These are phyloP conservation scores for Exophiala alcalophila DNA, from an alignment of 2,329 filamentous ascomycete species.

Conservation along the genomic window DNA sequence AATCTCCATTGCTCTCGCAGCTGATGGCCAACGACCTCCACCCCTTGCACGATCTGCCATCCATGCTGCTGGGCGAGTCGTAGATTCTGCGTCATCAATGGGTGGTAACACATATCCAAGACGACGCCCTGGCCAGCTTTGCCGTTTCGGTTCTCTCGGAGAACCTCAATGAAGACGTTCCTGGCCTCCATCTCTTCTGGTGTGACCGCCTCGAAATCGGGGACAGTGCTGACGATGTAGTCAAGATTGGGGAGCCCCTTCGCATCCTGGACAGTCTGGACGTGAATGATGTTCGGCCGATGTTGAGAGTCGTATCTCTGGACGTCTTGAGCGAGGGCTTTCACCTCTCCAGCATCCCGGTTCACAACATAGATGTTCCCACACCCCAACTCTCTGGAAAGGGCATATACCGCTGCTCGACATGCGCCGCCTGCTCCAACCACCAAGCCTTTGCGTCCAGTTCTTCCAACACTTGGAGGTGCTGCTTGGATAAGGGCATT, in stretches of 20 bases:
- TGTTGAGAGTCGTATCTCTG: conserved; percentile 4
- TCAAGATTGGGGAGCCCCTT: conserved; percentile 22
- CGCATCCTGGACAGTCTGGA: conserved; percentile 61
- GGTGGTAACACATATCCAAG: conserved; percentile 20
- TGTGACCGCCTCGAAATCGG: conserved; percentile 9
- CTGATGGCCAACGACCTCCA: conserved; percentile 16
- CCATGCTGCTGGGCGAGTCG: conserved; percentile 14
- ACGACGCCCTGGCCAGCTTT: conserved; percentile 2
- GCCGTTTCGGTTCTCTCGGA: not conserved
- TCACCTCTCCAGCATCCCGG: conserved; percentile 17
- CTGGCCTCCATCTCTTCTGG: conserved; percentile 8
- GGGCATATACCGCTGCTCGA: conserved; percentile 70
- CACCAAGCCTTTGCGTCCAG: conserved; percentile 53
- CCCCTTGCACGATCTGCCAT: conserved; percentile 8
- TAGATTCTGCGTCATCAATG: conserved; percentile 5
- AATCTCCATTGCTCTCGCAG: conserved; percentile 8
- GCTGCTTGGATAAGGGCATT: conserved; percentile 38
- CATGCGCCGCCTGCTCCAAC: conserved; percentile 68
- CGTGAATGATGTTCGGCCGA: conserved; percentile 50
- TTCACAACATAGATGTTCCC: conserved; percentile 33
- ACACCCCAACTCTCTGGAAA: conserved; percentile 41
- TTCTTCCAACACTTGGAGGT: conserved; percentile 26
- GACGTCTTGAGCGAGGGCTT: conserved; percentile 7
- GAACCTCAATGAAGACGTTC: conserved; percentile 7
- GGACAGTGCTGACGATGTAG: conserved; percentile 14